Conservation (phyloP, 2,329 filamentous ascomycete genomes). For the Epichloe sibirici region DNA sequence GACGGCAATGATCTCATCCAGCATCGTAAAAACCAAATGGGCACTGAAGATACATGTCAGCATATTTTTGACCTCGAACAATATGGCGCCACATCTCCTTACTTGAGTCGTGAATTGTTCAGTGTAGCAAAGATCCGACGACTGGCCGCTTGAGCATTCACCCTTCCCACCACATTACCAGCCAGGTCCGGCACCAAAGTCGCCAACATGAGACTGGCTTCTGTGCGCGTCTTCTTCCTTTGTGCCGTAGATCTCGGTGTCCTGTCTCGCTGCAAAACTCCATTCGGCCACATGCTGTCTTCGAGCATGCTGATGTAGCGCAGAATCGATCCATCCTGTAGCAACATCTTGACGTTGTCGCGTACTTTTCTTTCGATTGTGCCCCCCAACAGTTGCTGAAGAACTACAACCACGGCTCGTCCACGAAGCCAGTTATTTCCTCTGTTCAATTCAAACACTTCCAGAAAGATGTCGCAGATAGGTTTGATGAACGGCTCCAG, state of each 20-base stretch:
- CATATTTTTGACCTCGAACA: neutral
- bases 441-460: constrained; percentile 86
- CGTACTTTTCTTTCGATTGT: constrained; percentile 94
- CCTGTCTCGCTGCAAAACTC: constrained; percentile 37
- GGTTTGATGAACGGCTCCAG: constrained; percentile 95
- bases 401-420: constrained; percentile 85
- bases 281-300: constrained; percentile 73
- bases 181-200: constrained; percentile 85
- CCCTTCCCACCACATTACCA: constrained; percentile 81
- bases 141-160: constrained; percentile 84
- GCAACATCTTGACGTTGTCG: constrained; percentile 61
- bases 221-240: constrained; percentile 68
- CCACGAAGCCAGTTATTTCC: constrained; percentile 97
- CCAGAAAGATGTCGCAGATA: constrained; percentile 94
- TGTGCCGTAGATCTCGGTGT: constrained; percentile 54
- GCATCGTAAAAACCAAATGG: constrained; percentile 56
- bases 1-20: constrained; percentile 57
- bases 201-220: constrained; percentile 79
- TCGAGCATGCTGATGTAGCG: constrained; percentile 63
- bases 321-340: constrained; percentile 68
- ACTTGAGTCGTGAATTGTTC: constrained; percentile 88
- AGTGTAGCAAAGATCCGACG: constrained; percentile 79
- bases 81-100: constrained; percentile 21
- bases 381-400: constrained; percentile 89
- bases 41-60: constrained; percentile 29